Conservation (phyloP, 179 eudicot genomes). For the Carnegiea gigantea region DNA sequence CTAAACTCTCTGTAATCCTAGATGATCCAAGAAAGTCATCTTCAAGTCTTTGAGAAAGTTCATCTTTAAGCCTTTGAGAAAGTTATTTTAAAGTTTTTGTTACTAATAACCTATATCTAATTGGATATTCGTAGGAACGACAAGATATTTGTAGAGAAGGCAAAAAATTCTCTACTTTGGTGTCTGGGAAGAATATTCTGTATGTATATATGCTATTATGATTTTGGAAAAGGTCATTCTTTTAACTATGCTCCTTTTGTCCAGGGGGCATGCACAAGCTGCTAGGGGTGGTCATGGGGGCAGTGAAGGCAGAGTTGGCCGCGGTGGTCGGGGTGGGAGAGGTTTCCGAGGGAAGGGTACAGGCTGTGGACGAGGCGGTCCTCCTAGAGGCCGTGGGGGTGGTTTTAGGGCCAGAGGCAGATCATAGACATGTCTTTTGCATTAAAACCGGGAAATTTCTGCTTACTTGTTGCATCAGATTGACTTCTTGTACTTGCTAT, state of each 20-base stretch:
- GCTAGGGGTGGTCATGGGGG: conserved; percentile 55
- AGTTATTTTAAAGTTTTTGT: no score
- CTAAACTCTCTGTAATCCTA: no score
- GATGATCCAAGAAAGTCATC: no score
- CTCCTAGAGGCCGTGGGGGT: conserved; percentile 56
- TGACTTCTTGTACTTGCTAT: neutral
- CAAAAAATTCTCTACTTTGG: no score
- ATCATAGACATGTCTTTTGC: conserved; percentile 17
- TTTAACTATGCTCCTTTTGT: neutral
- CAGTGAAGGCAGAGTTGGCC: conserved; percentile 40
- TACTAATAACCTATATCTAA: neutral
- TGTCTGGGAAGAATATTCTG: neutral
- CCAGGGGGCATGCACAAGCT: conserved; percentile 51
- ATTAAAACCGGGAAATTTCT: neutral
- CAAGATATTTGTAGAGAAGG: no score
- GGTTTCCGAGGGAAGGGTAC: conserved; percentile 57
- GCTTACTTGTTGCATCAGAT: neutral
- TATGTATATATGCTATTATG: neutral
- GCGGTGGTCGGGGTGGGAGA: conserved; percentile 44
- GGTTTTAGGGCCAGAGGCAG: conserved; percentile 60
- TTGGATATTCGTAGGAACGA: no score
- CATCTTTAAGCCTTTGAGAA: no score
- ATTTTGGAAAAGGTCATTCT: conserved; percentile 5
- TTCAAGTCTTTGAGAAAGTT: no score
- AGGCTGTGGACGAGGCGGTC: conserved; percentile 48